Conservation (phyloP, 2,329 filamentous ascomycete species). For the Ophiostoma pallidulum region DNA sequence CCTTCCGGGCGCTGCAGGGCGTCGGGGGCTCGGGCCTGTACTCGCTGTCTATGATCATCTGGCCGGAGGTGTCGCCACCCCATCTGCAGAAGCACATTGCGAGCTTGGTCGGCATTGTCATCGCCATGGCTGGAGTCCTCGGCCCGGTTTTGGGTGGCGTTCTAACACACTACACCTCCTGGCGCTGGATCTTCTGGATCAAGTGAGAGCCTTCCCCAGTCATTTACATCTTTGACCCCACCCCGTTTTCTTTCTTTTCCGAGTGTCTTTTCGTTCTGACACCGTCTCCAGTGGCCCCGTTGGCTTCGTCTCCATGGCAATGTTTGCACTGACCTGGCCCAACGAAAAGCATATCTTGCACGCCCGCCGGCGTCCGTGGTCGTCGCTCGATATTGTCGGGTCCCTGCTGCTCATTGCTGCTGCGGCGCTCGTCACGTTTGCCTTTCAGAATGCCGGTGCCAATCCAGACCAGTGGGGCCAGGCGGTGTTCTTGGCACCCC, state of each 20-base stretch:
- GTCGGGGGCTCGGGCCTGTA: constrained; percentile 46
- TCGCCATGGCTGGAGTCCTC: constrained; percentile 39
- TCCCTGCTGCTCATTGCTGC: constrained; percentile 44
- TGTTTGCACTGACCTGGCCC: constrained; percentile 45
- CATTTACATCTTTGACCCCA: no score
- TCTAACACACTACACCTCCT: constrained; percentile 38
- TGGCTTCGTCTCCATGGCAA: constrained; percentile 33
- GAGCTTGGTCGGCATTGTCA: constrained; percentile 38
- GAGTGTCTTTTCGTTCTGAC: neutral
- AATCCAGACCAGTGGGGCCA: constrained; percentile 31
- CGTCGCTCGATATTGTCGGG: constrained; percentile 43
- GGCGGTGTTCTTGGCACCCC: constrained; percentile 32
- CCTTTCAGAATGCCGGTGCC: constrained; percentile 43
- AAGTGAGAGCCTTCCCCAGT: no score
- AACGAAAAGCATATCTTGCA: constrained; percentile 29
- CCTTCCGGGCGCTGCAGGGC: constrained; percentile 40
- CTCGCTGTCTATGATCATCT: constrained; percentile 45
- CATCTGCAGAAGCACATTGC: constrained; percentile 34
- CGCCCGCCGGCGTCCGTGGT: constrained; percentile 33
- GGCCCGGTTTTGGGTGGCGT: constrained; percentile 44
- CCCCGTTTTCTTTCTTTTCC: neutral
- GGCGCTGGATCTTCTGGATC: constrained; percentile 52
- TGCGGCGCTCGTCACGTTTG: constrained; percentile 46
- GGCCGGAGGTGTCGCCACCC: constrained; percentile 39
- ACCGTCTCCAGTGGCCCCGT: constrained; percentile 36